These are phyloP conservation scores for Ophiostoma piceae DNA, from an alignment of 2,329 filamentous ascomycete genomes.

Conservation along the genomic window DNA sequence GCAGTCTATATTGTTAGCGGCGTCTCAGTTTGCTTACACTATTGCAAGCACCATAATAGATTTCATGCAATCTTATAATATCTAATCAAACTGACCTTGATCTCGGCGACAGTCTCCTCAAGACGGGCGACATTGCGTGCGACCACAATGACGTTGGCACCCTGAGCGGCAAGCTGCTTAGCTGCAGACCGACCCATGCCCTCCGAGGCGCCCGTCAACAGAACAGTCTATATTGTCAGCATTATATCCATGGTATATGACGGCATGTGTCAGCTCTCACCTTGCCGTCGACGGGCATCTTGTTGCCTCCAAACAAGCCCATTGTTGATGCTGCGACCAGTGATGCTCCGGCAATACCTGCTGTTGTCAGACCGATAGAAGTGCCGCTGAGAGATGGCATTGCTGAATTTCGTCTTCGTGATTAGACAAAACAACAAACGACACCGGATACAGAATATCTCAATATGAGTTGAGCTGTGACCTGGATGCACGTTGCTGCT, in stretches of 20 bases:
- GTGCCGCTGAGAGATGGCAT: constrained; percentile 27
- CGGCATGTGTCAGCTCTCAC: constrained; percentile 42
- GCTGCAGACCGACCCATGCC: constrained; percentile 80
- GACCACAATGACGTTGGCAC: constrained; percentile 81
- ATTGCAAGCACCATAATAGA: no score
- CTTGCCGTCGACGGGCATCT: constrained; percentile 79
- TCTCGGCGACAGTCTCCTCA: constrained; percentile 58
- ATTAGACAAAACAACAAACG: background rate
- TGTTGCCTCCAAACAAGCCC: constrained; percentile 67
- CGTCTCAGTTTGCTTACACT: no score
- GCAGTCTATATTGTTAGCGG: constrained; percentile 44
- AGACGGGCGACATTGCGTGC: constrained; percentile 74
- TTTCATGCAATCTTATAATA: background rate
- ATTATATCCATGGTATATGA: no score
- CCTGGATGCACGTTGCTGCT: background rate
- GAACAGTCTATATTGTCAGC: constrained; percentile 60
- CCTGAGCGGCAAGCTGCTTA: constrained; percentile 69
- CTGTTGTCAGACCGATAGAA: constrained; percentile 30
- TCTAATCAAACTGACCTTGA: constrained; percentile 46
- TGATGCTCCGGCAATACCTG: constrained; percentile 32
- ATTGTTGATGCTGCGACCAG: constrained; percentile 45
- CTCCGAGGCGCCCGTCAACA: constrained; percentile 88
- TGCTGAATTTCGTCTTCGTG: background rate
- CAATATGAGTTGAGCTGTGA: background rate
- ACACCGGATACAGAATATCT: no score